Evolutionary conservation across 805 yeast species (phyloP).

Genomic region (Ogataea kodamae): DNA sequence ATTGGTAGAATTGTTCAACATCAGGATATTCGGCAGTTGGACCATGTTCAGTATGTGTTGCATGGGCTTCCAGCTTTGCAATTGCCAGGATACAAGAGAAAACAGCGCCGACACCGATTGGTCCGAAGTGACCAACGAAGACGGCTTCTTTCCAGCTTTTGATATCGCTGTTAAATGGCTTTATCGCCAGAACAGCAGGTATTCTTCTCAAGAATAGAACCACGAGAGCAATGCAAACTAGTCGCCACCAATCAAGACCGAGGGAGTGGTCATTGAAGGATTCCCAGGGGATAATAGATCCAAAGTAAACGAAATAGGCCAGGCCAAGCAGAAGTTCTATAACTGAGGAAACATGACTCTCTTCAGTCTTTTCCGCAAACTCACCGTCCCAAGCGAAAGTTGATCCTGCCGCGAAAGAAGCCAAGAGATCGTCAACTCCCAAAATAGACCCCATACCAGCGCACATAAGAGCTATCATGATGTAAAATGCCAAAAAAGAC

Average conservation of each 20-base stretch:
- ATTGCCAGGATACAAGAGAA: constrained; percentile 35
- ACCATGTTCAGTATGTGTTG: constrained; percentile 35
- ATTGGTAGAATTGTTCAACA: constrained; percentile 26
- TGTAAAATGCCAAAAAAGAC: constrained; percentile 52
- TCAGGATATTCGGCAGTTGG: constrained; percentile 32
- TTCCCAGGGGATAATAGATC: constrained; percentile 69
- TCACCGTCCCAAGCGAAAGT: constrained; percentile 75
- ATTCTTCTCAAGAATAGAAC: constrained; percentile 49
- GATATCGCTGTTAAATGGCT: constrained; percentile 58
- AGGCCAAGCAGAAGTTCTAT: constrained; percentile 63
- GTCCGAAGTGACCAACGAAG: constrained; percentile 74
- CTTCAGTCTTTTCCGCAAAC: constrained; percentile 55
- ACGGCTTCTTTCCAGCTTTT: constrained; percentile 64
- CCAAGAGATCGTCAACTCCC: constrained; percentile 69
- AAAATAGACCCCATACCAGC: constrained; percentile 62
- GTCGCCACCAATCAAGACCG: constrained; percentile 52
- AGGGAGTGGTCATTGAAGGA: constrained; percentile 45
- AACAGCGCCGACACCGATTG: constrained; percentile 53
- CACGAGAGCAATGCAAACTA: constrained; percentile 48
- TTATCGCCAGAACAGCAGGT: constrained; percentile 53
- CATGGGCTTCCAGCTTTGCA: constrained; percentile 35
- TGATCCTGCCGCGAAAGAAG: constrained; percentile 71
- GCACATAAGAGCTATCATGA: constrained; percentile 52
- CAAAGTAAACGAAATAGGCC: constrained; percentile 66
- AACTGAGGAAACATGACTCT: constrained; percentile 60